A percentile compares a stretch with the other conserved stretches of the same genome.
phyloP scores from a whole-genome alignment of 2,329 filamentous ascomycete species.

The Alternaria arborescens region DNA sequence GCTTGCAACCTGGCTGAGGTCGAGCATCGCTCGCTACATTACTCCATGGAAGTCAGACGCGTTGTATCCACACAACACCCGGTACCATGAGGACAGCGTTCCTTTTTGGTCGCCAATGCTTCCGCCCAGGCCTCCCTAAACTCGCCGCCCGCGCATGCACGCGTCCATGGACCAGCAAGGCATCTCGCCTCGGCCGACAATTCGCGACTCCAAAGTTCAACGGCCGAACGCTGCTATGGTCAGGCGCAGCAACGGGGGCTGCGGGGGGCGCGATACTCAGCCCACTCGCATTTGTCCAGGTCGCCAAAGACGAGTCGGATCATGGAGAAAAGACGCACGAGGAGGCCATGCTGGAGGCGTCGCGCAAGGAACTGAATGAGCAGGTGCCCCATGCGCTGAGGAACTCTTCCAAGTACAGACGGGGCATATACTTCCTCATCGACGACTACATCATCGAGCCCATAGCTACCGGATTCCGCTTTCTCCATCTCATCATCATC shows the following conservation, averaged over 20 bases:
- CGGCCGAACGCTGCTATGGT: slow-evolving; percentile 44
- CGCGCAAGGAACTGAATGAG: slow-evolving; percentile 78
- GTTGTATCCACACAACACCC: slow-evolving; percentile 28
- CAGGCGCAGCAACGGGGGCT: slow-evolving; percentile 35
- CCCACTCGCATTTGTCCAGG: slow-evolving; percentile 66
- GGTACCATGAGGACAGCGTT: slow-evolving; percentile 60
- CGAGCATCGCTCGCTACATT: slow-evolving; percentile 3
- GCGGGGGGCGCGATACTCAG: slow-evolving; percentile 54
- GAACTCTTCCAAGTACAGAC: slow-evolving; percentile 66
- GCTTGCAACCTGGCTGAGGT: slow-evolving; percentile 2
- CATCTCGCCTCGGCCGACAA: slow-evolving; percentile 40
- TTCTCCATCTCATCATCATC: slow-evolving; percentile 84
- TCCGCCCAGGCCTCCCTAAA: slow-evolving; percentile 51
- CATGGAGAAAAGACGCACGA: slow-evolving; percentile 73
- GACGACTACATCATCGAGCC: slow-evolving; percentile 83
- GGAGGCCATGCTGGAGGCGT: slow-evolving; percentile 85
- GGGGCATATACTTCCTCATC: slow-evolving; percentile 70
- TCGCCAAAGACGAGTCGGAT: slow-evolving; percentile 61
- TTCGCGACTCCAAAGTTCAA: slow-evolving; percentile 49
- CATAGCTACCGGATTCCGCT: slow-evolving; percentile 84
- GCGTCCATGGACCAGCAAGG: slow-evolving; percentile 37
- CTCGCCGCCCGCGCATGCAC: slow-evolving; percentile 28
- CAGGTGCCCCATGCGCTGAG: slow-evolving; percentile 69
- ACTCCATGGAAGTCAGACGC: slow-evolving; percentile 39
- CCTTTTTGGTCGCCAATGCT: slow-evolving; percentile 60